These are phyloP conservation scores for Linaria vulgaris DNA, from an alignment of 257 asterid species.

Conservation along the genomic window DNA sequence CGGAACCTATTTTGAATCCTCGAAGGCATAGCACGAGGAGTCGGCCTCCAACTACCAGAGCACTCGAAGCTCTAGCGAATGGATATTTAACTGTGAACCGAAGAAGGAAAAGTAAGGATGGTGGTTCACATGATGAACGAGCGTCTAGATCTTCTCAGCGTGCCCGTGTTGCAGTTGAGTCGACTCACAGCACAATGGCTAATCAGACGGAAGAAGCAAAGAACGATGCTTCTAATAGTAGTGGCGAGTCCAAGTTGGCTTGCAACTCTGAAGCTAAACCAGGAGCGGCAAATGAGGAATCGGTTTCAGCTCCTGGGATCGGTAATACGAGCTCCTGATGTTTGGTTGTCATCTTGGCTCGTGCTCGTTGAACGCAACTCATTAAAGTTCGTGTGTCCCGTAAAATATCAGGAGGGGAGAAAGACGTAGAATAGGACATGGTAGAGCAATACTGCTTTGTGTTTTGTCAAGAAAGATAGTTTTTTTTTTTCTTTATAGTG, in stretches of 20 bases:
- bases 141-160: slow-evolving; percentile 40
- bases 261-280: slow-evolving; percentile 28
- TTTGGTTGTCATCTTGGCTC: too few species aligned
- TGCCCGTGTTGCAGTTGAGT: slow-evolving; percentile 32
- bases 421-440: too few species aligned
- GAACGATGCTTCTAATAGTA: slow-evolving; percentile 29
- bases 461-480: too few species aligned
- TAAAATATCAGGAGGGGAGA: too few species aligned
- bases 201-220: slow-evolving; percentile 34
- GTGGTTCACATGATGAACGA: slow-evolving; percentile 26
- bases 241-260: slow-evolving; percentile 17
- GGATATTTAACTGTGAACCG: slow-evolving; percentile 45
- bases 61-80: slow-evolving; percentile 56
- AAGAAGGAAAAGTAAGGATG: slow-evolving; percentile 37
- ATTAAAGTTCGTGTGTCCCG: too few species aligned
- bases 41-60: slow-evolving; percentile 55
- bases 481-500: too few species aligned
- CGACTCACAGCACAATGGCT: too few species aligned
- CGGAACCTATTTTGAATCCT: slow-evolving; percentile 27
- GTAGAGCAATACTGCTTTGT: too few species aligned
- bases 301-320: slow-evolving; percentile 2
- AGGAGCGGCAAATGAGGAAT: slow-evolving; percentile 28
- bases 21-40: slow-evolving; percentile 54
- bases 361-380: too few species aligned
- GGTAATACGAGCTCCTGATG: neutral